A percentile compares a stretch with the other conserved stretches of the same genome.
Evolutionary conservation across 129 eudicot species (phyloP).

Genomic region (Calendula officinalis): DNA sequence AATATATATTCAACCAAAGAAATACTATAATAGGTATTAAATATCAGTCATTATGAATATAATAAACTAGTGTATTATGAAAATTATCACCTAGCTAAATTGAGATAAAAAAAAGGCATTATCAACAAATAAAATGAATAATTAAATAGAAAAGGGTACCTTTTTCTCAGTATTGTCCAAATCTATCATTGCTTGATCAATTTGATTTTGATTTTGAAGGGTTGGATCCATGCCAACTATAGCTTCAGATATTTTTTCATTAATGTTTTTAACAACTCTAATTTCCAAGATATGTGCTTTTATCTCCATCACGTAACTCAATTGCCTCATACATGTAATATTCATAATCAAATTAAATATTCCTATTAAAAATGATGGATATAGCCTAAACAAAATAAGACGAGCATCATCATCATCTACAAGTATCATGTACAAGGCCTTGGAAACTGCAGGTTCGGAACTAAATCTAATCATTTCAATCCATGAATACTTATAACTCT

Average conservation of each 20-base stretch:
- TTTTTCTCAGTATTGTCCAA: conserved; percentile 93
- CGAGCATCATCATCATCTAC: neutral
- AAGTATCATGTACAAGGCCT: too few species aligned
- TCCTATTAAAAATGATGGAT: neutral
- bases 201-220: conserved; percentile 85
- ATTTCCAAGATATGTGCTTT: conserved; percentile 81
- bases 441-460: too few species aligned
- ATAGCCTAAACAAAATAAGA: neutral
- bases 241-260: conserved; percentile 93
- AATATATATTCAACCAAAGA: too few species aligned
- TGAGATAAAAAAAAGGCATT: too few species aligned
- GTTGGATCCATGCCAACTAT: conserved; percentile 96
- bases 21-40: too few species aligned
- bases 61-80: too few species aligned
- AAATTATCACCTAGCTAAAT: too few species aligned
- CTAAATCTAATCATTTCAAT: too few species aligned
- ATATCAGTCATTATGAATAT: too few species aligned
- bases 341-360: neutral
- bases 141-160: conserved; percentile 36
- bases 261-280: conserved; percentile 78
- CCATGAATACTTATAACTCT: too few species aligned
- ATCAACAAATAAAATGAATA: too few species aligned
- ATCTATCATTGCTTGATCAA: conserved; percentile 94
- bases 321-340: conserved; percentile 79
- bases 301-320: conserved; percentile 92